Percentiles rank a stretch among this genome's conserved stretches.
Conservation (phyloP, 768 basidiomycete species). For the Suillus alpinus region DNA sequence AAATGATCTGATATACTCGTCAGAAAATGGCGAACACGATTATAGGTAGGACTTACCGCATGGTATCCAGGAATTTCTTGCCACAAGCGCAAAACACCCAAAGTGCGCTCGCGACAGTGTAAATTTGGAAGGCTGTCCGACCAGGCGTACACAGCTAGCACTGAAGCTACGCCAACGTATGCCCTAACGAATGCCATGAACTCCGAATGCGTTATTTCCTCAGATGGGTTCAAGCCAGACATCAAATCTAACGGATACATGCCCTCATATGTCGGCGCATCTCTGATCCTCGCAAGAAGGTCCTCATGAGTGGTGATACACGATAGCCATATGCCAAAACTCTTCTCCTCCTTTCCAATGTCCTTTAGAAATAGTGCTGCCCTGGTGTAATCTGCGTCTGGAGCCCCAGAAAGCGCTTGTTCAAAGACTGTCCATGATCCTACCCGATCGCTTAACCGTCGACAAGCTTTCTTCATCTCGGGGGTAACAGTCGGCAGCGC, state of each 20-base stretch:
- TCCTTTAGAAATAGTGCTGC: constrained; percentile 57
- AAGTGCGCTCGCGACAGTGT: constrained; percentile 57
- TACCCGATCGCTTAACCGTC: constrained; percentile 48
- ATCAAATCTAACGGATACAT: constrained; percentile 44
- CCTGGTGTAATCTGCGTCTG: constrained; percentile 46
- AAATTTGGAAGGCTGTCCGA: constrained; percentile 72
- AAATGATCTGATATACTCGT: constrained; percentile 53
- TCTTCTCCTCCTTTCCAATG: constrained; percentile 59
- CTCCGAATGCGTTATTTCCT: constrained; percentile 44
- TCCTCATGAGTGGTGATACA: constrained; percentile 62
- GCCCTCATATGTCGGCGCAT: constrained; percentile 50
- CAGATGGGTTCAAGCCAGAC: constrained; percentile 33
- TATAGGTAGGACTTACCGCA: constrained; percentile 45
- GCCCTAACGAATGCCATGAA: constrained; percentile 66
- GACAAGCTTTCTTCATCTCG: constrained; percentile 43
- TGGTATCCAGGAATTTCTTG: constrained; percentile 61
- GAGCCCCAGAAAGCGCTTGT: constrained; percentile 51
- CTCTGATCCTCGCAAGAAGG: constrained; percentile 43
- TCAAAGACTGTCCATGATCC: constrained; percentile 60
- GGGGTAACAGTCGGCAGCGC: constrained; percentile 33
- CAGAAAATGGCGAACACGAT: constrained; percentile 6
- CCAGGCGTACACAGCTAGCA: constrained; percentile 76
- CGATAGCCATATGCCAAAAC: constrained; percentile 71
- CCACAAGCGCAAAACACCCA: constrained; percentile 49
- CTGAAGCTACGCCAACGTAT: constrained; percentile 62